phyloP scores from a whole-genome alignment of 176 grass and related monocot species.

The Chrysopogon serrulatus region DNA sequence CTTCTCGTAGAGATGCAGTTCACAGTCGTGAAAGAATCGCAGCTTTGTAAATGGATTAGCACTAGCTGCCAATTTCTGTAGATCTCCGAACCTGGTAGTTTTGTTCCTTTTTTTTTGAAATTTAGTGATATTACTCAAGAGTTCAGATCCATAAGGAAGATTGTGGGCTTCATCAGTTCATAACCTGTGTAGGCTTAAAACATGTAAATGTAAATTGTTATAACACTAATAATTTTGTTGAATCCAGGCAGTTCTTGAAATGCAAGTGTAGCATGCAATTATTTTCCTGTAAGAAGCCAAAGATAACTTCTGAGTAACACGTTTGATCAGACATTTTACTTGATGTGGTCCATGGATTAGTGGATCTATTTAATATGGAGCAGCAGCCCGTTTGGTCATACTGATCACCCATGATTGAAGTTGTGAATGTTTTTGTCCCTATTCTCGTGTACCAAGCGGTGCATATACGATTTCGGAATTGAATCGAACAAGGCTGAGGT shows the following conservation, averaged over 20 bases:
- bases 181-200: background rate
- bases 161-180: background rate
- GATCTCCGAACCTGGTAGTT: background rate
- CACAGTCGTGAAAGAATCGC: slow-evolving; percentile 11
- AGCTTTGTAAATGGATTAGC: slow-evolving; percentile 33
- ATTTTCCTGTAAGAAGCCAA: background rate
- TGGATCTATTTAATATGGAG: background rate
- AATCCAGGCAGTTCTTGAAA: slow-evolving; percentile 22
- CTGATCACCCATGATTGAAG: background rate
- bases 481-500: background rate
- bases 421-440: background rate
- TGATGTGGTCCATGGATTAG: background rate
- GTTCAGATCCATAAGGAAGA: slow-evolving; percentile 2
- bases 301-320: background rate
- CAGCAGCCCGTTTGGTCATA: background rate
- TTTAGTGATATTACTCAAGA: slow-evolving; percentile 16
- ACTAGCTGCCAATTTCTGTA: slow-evolving; percentile 9
- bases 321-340: background rate
- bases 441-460: background rate
- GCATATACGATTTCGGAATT: background rate
- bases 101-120: background rate
- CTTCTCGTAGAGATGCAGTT: slow-evolving; percentile 15
- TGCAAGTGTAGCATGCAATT: background rate
- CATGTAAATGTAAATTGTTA: slow-evolving; percentile 35
- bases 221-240: slow-evolving; percentile 9